Evolutionary conservation across 2,329 filamentous ascomycete genomes (phyloP).

Genomic region (Aspergillus viridinutans): DNA sequence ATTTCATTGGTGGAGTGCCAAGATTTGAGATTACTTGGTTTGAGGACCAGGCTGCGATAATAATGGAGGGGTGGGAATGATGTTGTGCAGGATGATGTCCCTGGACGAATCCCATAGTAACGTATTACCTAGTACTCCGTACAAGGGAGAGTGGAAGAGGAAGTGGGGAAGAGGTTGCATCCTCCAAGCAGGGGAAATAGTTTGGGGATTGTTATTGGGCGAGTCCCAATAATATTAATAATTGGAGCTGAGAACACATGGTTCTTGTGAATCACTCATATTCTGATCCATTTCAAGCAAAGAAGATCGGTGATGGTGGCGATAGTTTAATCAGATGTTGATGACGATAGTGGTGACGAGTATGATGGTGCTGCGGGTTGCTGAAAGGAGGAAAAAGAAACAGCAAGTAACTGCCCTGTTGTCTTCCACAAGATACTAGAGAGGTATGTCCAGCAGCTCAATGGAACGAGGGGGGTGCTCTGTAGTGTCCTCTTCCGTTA

Average conservation of each 20-base stretch:
- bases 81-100: constrained; percentile 1
- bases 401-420: not conserved
- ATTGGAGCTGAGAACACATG: not conserved
- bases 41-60: constrained; percentile 7
- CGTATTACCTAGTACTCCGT: not conserved
- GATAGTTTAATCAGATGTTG: not conserved
- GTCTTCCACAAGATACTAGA: not conserved
- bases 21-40: constrained; percentile 15
- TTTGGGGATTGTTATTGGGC: not conserved
- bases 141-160: not conserved
- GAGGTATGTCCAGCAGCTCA: not conserved
- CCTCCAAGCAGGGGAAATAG: not conserved
- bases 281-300: not conserved
- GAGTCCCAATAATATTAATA: not conserved
- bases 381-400: not conserved
- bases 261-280: not conserved
- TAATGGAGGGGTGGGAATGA: constrained; percentile 1
- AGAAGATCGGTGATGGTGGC: not conserved
- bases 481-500: too few relatives aligned
- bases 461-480: not conserved
- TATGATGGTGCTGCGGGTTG: not conserved
- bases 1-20: constrained; percentile 12
- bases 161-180: not conserved
- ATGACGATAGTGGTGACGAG: not conserved
- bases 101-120: not conserved